phyloP scores from a whole-genome alignment of 2,329 filamentous ascomycete species.

The Cytospora schulzeri region DNA sequence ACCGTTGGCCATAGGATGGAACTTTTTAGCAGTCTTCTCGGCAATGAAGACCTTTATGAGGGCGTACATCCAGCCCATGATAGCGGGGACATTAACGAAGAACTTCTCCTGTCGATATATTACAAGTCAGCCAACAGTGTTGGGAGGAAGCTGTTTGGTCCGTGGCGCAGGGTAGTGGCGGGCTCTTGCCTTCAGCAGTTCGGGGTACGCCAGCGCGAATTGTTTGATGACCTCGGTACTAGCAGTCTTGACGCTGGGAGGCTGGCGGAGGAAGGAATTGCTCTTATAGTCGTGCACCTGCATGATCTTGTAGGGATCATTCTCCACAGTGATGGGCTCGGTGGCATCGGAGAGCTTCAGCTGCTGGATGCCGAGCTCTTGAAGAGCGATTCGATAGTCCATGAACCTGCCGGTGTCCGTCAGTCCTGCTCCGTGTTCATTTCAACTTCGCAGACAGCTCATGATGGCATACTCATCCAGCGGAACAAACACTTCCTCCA shows the following conservation, averaged over 20 bases:
- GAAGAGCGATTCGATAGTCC: constrained; percentile 81
- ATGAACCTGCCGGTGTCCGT: constrained; percentile 65
- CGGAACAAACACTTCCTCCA: constrained; percentile 79
- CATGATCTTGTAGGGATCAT: constrained; percentile 86
- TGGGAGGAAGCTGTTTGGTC: too few species aligned
- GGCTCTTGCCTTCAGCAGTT: constrained; percentile 68
- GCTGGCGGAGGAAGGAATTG: constrained; percentile 83
- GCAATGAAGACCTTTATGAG: constrained; percentile 76
- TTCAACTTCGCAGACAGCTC: too few species aligned
- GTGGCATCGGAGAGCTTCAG: constrained; percentile 72
- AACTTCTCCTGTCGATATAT: constrained; percentile 66
- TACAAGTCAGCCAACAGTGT: neutral
- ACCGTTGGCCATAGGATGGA: constrained; percentile 77
- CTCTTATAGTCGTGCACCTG: constrained; percentile 93
- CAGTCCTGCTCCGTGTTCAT: neutral
- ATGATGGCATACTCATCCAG: constrained; percentile 68
- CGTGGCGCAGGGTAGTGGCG: too few species aligned
- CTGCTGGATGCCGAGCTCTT: constrained; percentile 71
- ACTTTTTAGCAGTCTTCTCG: constrained; percentile 74
- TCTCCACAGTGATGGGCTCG: constrained; percentile 69
- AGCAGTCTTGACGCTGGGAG: constrained; percentile 73
- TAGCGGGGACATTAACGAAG: constrained; percentile 88
- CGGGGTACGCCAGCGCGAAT: constrained; percentile 83
- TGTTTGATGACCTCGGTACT: constrained; percentile 79
- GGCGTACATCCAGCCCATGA: constrained; percentile 87